Conservation (phyloP, 2,329 filamentous ascomycete species). For the Ilyonectria sp. region DNA sequence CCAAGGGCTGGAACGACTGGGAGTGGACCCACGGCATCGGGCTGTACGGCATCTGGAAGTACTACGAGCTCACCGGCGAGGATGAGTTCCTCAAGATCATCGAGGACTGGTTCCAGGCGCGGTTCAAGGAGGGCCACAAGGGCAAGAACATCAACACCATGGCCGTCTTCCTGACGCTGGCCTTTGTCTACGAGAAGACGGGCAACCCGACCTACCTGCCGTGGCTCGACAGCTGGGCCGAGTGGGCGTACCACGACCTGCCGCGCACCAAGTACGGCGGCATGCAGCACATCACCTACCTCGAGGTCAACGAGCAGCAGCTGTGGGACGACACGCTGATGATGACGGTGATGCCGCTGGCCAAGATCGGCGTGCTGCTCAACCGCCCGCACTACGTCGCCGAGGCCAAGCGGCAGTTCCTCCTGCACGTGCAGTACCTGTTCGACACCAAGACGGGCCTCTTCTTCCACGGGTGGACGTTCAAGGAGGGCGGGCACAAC, state of each 20-base stretch:
- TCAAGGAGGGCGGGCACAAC: constrained; percentile 76
- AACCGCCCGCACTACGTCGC: constrained; percentile 80
- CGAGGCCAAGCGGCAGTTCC: constrained; percentile 84
- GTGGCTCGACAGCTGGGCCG: constrained; percentile 86
- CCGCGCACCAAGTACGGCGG: constrained; percentile 79
- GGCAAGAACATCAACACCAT: constrained; percentile 92
- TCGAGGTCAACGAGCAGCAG: constrained; percentile 79
- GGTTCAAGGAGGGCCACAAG: constrained; percentile 79
- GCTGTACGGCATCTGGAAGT: constrained; percentile 86
- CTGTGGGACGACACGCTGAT: constrained; percentile 90
- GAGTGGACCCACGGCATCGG: constrained; percentile 88
- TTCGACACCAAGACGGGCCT: constrained; percentile 80
- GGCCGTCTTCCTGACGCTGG: constrained; percentile 82
- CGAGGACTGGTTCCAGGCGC: constrained; percentile 79
- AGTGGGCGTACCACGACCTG: constrained; percentile 86
- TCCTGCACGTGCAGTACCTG: constrained; percentile 84
- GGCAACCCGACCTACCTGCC: constrained; percentile 78
- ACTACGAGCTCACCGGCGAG: constrained; percentile 80
- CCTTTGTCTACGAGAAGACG: constrained; percentile 84
- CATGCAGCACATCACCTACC: constrained; percentile 84
- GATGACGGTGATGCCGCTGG: constrained; percentile 88
- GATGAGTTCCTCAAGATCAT: constrained; percentile 74
- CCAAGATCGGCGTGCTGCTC: constrained; percentile 83
- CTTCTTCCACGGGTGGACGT: constrained; percentile 89
- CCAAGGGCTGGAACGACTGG: constrained; percentile 88